Base-by-base conservation (phyloP, 805 yeast genomes). In the Pichia thaimueangensis region DNA sequence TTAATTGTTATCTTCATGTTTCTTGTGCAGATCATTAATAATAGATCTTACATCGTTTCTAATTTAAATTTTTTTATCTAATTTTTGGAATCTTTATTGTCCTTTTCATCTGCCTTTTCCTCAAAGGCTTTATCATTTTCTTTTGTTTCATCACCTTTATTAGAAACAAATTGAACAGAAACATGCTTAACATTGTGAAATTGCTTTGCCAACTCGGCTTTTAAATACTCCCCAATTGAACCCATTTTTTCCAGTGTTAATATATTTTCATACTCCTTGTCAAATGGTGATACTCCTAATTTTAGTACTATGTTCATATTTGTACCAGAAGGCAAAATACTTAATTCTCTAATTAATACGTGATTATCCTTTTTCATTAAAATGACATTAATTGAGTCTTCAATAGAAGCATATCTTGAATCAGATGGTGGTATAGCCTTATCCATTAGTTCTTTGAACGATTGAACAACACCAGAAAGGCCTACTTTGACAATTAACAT, bases 401-500 rank as follows among this genome's bases (percentile, higher is more conserved):
- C 62, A 28, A 73, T 47, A 22, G 61, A 58, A 16, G 55, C 52
- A 48, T 75, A 82, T 37, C 76, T 67, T 36, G 70, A 73, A 48
- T 78, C 80, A 1, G 59, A 61, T 13, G 60, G 63, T 13, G 76
- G 68, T 30, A 82, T 63, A 3, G 91, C 82, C 48, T 78, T 74
- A 55, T 91, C 98, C 24, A 86, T 71, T 35, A 91, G 67, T 58
- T 91, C 97, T 46, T 73, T 73, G 54, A 82, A 71, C 0, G 97
- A 78, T 22, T 73, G 71, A 45, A 71, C 68, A 52, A 84, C 77
- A 22, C 95, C 89, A 3, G 75, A 73, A 60, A 77, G 73, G 28
- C 97, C 97, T 7, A 96, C 96, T 50, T 74, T 79, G 49, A 89
- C 76, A 43, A 93, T 82, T 53, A 93, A 67, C 2, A 73, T 71